Evolutionary conservation across 176 grass and related monocot species (phyloP).

Genomic region (Miscanthus lutarioriparius): DNA sequence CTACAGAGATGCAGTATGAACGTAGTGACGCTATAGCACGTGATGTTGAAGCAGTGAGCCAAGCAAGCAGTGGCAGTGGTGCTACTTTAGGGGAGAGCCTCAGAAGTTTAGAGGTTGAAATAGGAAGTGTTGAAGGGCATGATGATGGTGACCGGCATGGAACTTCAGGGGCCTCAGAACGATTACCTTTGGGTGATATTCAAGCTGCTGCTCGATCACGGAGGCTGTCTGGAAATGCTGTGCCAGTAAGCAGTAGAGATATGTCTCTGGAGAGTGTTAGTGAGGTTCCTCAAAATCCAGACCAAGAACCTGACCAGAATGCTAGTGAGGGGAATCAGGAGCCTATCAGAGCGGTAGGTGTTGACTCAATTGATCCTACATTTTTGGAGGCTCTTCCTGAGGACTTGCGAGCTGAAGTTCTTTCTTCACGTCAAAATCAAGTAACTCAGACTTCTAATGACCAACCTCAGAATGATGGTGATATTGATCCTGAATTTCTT

Average conservation of each 20-base stretch:
- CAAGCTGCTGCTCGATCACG: constrained; percentile 56
- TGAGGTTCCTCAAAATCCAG: constrained; percentile 69
- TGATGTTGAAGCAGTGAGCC: constrained; percentile 93
- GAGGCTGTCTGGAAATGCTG: constrained; percentile 52
- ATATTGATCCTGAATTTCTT: constrained; percentile 99
- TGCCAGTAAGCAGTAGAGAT: constrained; percentile 54
- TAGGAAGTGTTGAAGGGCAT: constrained; percentile 97
- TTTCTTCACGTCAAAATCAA: constrained; percentile 97
- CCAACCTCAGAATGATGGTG: constrained; percentile 69
- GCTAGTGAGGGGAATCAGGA: constrained; percentile 53
- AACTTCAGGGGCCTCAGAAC: constrained; percentile 56
- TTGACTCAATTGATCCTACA: constrained; percentile 89
- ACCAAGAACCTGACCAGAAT: constrained; percentile 66
- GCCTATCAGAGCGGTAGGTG: constrained; percentile 46
- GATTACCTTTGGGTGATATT: constrained; percentile 62
- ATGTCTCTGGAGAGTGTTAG: constrained; percentile 78
- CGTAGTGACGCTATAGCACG: constrained; percentile 63
- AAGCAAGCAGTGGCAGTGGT: constrained; percentile 97
- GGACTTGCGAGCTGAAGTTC: constrained; percentile 89
- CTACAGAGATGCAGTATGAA: constrained; percentile 88
- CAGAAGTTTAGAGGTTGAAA: constrained; percentile 96
- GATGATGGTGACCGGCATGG: constrained; percentile 89
- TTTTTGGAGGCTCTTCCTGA: constrained; percentile 99
- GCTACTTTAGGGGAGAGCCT: constrained; percentile 95
- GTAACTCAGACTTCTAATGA: constrained; percentile 74